Conservation (phyloP, 139 green algal species). For the Spirogloea muscicola region DNA sequence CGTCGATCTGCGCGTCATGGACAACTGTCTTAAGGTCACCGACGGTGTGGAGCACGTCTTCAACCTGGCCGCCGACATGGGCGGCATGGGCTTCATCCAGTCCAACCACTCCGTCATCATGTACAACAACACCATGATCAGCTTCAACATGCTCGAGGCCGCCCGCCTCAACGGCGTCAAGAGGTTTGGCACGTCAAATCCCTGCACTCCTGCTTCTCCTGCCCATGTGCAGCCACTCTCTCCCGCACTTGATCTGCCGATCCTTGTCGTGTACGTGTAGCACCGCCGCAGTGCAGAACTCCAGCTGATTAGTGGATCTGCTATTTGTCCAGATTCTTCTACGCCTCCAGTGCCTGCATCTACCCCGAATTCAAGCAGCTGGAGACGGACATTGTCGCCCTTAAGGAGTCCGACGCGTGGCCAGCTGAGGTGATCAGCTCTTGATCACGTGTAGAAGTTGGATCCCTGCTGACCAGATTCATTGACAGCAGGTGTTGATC, state of each 20-base stretch:
- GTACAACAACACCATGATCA: constrained; percentile 99
- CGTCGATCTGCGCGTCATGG: constrained; percentile 94
- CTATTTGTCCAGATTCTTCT: constrained; percentile 90
- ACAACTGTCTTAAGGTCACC: constrained; percentile 57
- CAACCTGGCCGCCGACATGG: constrained; percentile 99
- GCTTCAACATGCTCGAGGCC: constrained; percentile 98
- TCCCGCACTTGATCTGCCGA: too few relatives aligned
- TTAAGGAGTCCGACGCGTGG: constrained; percentile 95
- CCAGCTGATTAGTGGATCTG: too few relatives aligned
- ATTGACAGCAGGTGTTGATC: too few relatives aligned
- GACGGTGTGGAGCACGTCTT: constrained; percentile 92
- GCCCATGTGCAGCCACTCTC: too few relatives aligned
- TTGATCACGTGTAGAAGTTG: too few relatives aligned
- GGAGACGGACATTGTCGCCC: constrained; percentile 74
- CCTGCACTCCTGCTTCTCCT: too few relatives aligned
- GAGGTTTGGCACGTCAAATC: too few relatives aligned
- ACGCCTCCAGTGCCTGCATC: constrained; percentile 95
- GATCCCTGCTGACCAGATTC: too few relatives aligned
- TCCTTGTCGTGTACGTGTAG: too few relatives aligned
- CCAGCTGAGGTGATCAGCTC: constrained; percentile 82
- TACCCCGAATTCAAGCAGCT: constrained; percentile 97
- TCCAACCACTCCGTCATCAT: constrained; percentile 98
- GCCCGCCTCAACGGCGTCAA: constrained; percentile 56
- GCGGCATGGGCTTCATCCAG: constrained; percentile 99
- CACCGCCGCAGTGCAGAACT: too few relatives aligned